phyloP scores from a whole-genome alignment of 495 filamentous ascomycete genomes.

The Astrothelium subdiscretum region DNA sequence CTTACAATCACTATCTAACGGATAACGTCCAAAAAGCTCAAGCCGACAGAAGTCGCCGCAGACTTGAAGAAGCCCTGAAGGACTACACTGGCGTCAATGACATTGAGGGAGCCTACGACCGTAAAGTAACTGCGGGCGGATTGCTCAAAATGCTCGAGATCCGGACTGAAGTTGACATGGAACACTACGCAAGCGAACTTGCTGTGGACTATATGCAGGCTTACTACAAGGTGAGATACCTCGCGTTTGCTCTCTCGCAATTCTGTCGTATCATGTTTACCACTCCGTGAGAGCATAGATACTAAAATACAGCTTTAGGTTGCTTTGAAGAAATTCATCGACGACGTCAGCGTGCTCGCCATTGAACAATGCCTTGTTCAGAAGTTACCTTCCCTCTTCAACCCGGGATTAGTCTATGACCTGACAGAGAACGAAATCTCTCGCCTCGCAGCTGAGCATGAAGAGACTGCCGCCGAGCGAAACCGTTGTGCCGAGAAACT shows the following conservation, averaged over 20 bases:
- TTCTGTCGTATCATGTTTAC: neutral
- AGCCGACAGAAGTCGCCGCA: neutral
- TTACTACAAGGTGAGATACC: constrained; percentile 16
- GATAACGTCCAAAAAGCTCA: constrained; percentile 13
- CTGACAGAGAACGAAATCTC: neutral
- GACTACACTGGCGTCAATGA: neutral
- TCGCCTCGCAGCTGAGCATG: neutral
- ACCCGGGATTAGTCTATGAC: neutral
- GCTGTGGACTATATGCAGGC: constrained; percentile 5
- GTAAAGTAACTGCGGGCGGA: neutral
- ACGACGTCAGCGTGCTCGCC: constrained; percentile 8
- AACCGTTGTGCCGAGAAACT: neutral
- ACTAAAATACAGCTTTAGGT: too few species aligned
- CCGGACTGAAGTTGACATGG: constrained; percentile 8
- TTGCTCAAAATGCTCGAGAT: neutral
- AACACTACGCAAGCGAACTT: constrained; percentile 1
- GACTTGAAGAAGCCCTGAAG: neutral
- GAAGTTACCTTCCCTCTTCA: neutral
- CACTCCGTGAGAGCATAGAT: neutral
- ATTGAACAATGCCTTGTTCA: constrained; percentile 2
- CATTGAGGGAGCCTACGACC: neutral
- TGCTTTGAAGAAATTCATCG: constrained; percentile 13
- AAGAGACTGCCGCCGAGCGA: neutral
- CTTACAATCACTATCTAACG: constrained; percentile 17
- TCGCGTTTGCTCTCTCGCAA: neutral